Base-by-base conservation (phyloP, 805 yeast genomes). In the Millerago galiae region DNA sequence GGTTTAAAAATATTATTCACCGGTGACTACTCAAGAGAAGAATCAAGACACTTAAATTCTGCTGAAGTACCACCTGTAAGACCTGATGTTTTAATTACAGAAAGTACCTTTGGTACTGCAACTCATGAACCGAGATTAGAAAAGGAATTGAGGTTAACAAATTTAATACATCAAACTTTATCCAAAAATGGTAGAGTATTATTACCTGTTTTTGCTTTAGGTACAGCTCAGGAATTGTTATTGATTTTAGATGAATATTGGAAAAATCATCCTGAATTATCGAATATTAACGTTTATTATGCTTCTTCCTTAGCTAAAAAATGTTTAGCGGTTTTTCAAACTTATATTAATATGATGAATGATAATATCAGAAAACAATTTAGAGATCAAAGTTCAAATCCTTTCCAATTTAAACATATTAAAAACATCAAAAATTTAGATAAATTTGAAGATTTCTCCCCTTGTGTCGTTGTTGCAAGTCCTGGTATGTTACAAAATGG, bases 401-500 rank as follows among this genome's bases (percentile, higher is more conserved):
- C 99, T 0, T 93, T 93, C 64, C 82, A 83, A 46, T 91, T 93
- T 66, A 86, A 86, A 59, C 84, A 78, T 57, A 81, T 93, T 48
- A 82, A 83, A 50, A 84, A 85, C 51, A 74, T 93, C 37, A 79
- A 84, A 46, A 82, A 80, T 49, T 66, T 90, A 42, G 96, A 90
- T 43, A 77, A 77, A 49, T 83, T 93, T 58, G 95, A 89, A 54
- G 99, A 93, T 61, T 74, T 88, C 51, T 95, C 95, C 0, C 96
- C 99, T 4, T 88, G 96, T 52, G 98, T 93, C 16, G 90, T 93
- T 63, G 76, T 93, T 29, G 99, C 99, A 0, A 80, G 95, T 35
- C 99, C 99, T 0, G 99, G 99, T 60, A 93, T 93, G 99, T 70
- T 93, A 38, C 99, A 91, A 61, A 90, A 85, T 59, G 99, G 99